These are phyloP conservation scores for Comarum palustre DNA, from an alignment of 306 rosid genomes.

Conservation along the genomic window DNA sequence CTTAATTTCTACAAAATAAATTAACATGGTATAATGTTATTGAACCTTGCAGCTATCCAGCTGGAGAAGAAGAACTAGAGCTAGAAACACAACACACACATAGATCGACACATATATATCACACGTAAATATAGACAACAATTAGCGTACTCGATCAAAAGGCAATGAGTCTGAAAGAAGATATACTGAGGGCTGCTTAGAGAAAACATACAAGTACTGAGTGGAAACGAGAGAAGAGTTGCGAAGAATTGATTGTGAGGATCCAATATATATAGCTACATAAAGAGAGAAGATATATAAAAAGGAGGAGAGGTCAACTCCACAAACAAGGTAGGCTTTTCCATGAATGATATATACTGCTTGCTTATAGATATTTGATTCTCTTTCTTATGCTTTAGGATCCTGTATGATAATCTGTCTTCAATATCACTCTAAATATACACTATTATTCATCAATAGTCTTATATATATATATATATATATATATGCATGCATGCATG, in stretches of 20 bases:
- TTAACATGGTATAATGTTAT: no score
- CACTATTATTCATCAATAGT: neutral
- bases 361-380: slow-evolving; percentile 1
- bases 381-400: slow-evolving; percentile 4
- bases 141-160: neutral
- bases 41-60: neutral
- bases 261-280: slow-evolving; percentile 42
- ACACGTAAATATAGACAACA: neutral
- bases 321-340: slow-evolving; percentile 31
- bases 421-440: slow-evolving; percentile 29
- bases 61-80: neutral
- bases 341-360: slow-evolving; percentile 22
- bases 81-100: no score
- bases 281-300: no score
- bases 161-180: neutral
- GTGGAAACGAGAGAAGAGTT: slow-evolving; percentile 21
- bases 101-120: neutral
- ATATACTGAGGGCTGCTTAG: neutral
- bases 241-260: slow-evolving; percentile 26
- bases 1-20: slow-evolving; percentile 34
- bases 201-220: neutral
- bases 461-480: neutral
- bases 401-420: slow-evolving; percentile 25
- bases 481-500: neutral
- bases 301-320: slow-evolving; percentile 26